Evolutionary conservation across 148 eudicot genomes (phyloP), one percentile per base, ranked within the genome.

Genomic region (Rhododendron simsii): DNA sequence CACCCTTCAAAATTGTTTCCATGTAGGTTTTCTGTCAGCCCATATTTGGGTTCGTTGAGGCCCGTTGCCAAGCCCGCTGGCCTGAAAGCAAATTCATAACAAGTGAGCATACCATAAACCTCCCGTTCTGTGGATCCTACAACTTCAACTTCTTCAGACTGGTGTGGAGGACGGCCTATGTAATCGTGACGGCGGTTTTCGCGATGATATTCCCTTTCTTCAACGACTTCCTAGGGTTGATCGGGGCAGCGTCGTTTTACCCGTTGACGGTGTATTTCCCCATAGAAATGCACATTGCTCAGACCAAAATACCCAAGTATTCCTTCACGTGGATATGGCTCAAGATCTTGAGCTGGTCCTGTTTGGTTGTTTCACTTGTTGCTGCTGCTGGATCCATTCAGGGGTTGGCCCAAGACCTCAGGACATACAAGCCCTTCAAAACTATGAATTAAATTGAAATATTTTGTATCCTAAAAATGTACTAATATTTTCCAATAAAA

Each of bases 141-240:
- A 51, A 84, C 86, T 61, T 95, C 85, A 96, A 96, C 89, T 85
- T 91, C 84, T 95, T 96, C 85, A 87, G 99, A 82, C 41, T 94
- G n/a, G 92, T 93, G 4, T 96, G 98, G 98, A 91, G 99, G 86
- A 92, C 98, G 18, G 15, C 67, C 0, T 96, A 96, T 59, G 99
- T 96, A 2, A 86, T 92, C 16, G 21, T 95, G 7, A 92, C 98
- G 0, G 90, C 98, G 0, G 14, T 95, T 15, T 20, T 94, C 3
- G 99, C 99, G 35, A 94, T 94, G 96, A 86, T 95, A 21, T 93
- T 96, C 74, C 99, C 99, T 13, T 96, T 95, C 91, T 96, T 96
- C 98, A 96, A 96, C 53, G 93, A 91, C 57, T 91, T 96, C 92
- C 87, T 96, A 41, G 98, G 98, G 7, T 53, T 96, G 76, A 87